Base-by-base conservation (phyloP, 805 yeast genomes). In the Saccharomycopsis fodiens region DNA sequence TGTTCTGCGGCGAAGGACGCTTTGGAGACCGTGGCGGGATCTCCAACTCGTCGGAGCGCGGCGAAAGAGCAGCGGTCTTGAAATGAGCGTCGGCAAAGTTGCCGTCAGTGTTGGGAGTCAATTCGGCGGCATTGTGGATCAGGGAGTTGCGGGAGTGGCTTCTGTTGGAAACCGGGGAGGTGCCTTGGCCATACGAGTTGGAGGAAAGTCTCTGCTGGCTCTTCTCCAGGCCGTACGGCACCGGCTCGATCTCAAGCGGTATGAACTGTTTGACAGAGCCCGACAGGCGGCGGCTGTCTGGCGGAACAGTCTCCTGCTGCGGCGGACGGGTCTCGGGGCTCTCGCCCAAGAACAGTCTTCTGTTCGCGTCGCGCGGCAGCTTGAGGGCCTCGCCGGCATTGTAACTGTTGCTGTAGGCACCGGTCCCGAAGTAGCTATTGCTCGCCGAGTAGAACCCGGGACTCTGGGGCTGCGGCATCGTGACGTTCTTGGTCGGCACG, bases 1-100 rank as follows among this genome's bases (percentile, higher is more conserved):
- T 22, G n/a, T 12, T 15, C 17, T 10, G 4, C 13, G 46, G 46
- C 2, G 38, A 19, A 15, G 47, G 48, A 25, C 51, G 21, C 15
- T 44, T 44, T 10, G 51, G 51, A 6, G 45, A 39, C 23, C 51
- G 39, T 22, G 47, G 51, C 8, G 51, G 51, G 10, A 47, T 43
- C 13, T 29, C 43, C 20, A 25, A 34, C 4, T 42, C 40, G n/a
- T 36, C 29, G 4, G 21, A 5, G 12, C 31, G 20, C 5, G 41
- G 35, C n/a, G 27, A 8, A 19, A 35, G 23, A 16, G 35, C 30
- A n/a, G 30, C 10, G 30, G 19, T n/a, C 15, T 21, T 13, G 30
- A 12, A 32, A 12, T 22, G n/a, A 12, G 10, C 29, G 29, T 25
- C 29, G 29, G 29, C 10, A 10, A 32, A 32, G 17, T 15, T 15